These are phyloP conservation scores for Xylaria cubensis DNA, from an alignment of 495 filamentous ascomycete genomes.

Conservation along the genomic window DNA sequence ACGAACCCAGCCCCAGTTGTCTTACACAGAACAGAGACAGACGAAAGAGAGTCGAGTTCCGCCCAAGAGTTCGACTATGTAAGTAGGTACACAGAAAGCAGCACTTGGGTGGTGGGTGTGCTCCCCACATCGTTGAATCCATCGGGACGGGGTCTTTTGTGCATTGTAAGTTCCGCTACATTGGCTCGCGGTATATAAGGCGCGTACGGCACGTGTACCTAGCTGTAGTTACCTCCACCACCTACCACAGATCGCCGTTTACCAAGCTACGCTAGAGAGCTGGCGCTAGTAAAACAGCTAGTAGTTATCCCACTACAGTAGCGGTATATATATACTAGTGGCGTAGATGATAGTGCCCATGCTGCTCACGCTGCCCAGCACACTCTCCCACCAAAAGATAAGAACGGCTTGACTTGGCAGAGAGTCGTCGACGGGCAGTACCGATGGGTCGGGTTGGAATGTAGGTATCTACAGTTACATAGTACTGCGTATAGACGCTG, in stretches of 20 bases:
- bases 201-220: not conserved
- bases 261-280: constrained; percentile 6
- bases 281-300: constrained; percentile 16
- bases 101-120: not conserved
- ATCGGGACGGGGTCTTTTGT: constrained; percentile 1
- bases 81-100: too few species aligned
- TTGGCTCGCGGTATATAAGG: not conserved
- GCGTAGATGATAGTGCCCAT: not conserved
- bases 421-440: not conserved
- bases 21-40: not conserved
- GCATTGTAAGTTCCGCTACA: constrained; percentile 13
- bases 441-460: not conserved
- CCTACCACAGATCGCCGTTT: constrained; percentile 11
- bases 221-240: constrained; percentile 10
- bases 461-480: not conserved
- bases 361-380: not conserved
- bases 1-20: constrained; percentile 23
- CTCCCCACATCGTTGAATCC: constrained; percentile 25
- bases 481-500: not conserved
- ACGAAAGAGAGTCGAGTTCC: too few species aligned
- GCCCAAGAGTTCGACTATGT: too few species aligned
- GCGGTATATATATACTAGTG: too few species aligned
- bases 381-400: not conserved
- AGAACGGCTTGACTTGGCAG: not conserved
- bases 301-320: not conserved